Evolutionary conservation across 306 rosid species (phyloP).

Genomic region (Cucurbita argyrosperma): DNA sequence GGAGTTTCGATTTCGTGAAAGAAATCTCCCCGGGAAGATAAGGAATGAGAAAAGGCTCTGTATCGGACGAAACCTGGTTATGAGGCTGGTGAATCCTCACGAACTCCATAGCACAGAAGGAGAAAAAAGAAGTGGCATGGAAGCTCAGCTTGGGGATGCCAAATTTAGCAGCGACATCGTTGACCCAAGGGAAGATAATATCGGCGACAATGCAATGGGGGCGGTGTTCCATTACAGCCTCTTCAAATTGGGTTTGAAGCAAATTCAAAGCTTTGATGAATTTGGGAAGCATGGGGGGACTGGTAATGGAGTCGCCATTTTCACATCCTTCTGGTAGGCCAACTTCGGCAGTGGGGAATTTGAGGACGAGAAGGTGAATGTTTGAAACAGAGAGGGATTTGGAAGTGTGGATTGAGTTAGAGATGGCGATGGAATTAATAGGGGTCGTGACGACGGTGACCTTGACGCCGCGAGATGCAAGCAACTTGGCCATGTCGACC

Average conservation of each 20-base stretch:
- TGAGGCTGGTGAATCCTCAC: conserved; percentile 23
- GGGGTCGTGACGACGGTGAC: neutral
- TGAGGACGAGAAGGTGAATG: neutral
- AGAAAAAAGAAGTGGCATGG: conserved; percentile 29
- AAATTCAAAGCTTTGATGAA: conserved; percentile 18
- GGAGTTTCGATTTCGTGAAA: conserved; percentile 22
- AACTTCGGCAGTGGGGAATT: conserved; percentile 17
- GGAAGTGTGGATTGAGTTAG: neutral
- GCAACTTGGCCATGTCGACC: neutral
- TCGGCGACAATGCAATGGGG: conserved; percentile 39
- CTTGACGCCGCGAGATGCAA: neutral
- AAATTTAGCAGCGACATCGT: conserved; percentile 30
- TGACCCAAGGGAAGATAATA: conserved; percentile 28
- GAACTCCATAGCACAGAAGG: conserved; percentile 16
- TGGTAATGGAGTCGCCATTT: conserved; percentile 1
- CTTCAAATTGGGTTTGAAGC: conserved; percentile 21
- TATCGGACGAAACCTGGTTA: conserved; percentile 19
- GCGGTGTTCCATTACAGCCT: conserved; percentile 12
- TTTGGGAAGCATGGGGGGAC: neutral
- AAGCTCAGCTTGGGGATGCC: conserved; percentile 45
- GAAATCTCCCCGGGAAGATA: conserved; percentile 28
- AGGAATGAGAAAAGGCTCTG: conserved; percentile 29
- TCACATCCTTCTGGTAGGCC: conserved; percentile 45
- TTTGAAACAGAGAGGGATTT: neutral
- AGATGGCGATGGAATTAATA: neutral